phyloP scores from a whole-genome alignment of 2,329 filamentous ascomycete species.

The Leptographium lundbergii region DNA sequence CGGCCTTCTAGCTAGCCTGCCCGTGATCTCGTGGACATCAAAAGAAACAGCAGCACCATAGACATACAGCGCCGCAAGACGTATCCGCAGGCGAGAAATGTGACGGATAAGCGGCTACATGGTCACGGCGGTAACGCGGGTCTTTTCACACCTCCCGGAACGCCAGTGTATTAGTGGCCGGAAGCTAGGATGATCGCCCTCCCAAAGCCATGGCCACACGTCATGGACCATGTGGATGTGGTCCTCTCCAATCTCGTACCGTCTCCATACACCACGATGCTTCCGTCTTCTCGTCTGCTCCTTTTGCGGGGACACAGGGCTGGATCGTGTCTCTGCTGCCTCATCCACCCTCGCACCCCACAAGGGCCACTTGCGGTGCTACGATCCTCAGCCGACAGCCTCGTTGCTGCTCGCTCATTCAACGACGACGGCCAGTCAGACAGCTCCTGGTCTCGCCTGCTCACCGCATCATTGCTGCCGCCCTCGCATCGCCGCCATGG shows the following conservation, averaged over 20 bases:
- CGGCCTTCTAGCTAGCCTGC: neutral
- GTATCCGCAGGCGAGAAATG: neutral
- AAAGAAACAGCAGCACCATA: neutral
- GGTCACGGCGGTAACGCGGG: neutral
- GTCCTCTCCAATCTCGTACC: too few relatives aligned
- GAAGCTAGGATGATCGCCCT: neutral
- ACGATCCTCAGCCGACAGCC: neutral
- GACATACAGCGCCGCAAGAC: neutral
- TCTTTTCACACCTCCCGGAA: neutral
- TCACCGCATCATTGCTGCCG: neutral
- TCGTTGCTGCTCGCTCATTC: neutral
- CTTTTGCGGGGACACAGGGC: neutral
- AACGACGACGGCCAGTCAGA: neutral
- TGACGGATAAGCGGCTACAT: neutral
- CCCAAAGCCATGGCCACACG: neutral
- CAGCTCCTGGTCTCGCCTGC: neutral
- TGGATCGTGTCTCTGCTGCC: neutral
- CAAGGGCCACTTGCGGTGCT: neutral
- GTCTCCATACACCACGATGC: neutral
- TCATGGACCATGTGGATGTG: neutral
- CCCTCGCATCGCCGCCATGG: conserved; percentile 19
- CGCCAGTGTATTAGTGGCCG: neutral
- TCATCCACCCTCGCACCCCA: neutral
- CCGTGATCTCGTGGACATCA: neutral
- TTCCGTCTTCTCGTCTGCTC: neutral